Percentiles rank a stretch among this genome's conserved stretches.
phyloP scores from a whole-genome alignment of 2,329 filamentous ascomycete genomes.

The Plenodomus tracheiphilus region DNA sequence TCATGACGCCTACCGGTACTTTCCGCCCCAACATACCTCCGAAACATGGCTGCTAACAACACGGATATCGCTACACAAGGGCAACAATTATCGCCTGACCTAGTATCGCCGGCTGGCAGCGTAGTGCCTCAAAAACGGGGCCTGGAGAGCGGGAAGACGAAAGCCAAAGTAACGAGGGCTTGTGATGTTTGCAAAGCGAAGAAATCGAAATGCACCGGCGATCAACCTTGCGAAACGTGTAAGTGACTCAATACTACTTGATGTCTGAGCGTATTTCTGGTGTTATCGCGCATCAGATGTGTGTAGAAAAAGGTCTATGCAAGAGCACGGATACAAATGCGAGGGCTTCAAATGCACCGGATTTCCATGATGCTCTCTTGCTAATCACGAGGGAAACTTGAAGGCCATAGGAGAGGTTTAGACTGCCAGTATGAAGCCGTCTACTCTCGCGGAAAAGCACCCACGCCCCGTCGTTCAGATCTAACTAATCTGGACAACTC shows the following conservation, averaged over 20 bases:
- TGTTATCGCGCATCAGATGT: not conserved
- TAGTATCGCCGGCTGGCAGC: conserved; percentile 1
- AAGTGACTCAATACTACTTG: not conserved
- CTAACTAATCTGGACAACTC: not conserved
- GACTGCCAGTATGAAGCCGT: conserved; percentile 28
- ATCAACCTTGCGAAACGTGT: conserved; percentile 31
- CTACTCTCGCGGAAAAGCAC: conserved; percentile 31
- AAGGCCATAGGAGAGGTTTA: conserved; percentile 7
- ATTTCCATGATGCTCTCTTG: not conserved
- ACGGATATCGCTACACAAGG: not conserved
- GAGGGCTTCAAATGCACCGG: not conserved
- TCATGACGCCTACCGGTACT: too few species aligned
- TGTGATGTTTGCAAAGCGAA: conserved; percentile 38
- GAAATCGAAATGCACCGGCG: conserved; percentile 35
- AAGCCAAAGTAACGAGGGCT: conserved; percentile 32
- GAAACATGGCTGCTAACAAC: not conserved
- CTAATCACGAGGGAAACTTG: not conserved
- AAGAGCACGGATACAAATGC: too few species aligned
- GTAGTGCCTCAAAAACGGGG: conserved; percentile 16
- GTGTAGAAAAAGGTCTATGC: too few species aligned
- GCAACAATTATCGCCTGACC: not conserved
- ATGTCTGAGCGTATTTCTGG: not conserved
- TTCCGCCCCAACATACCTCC: not conserved
- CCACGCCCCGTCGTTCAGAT: conserved; percentile 15
- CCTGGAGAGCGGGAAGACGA: conserved; percentile 9